Base-by-base conservation (phyloP, 2,329 filamentous ascomycete species). In the Clonostachys chloroleuca region DNA sequence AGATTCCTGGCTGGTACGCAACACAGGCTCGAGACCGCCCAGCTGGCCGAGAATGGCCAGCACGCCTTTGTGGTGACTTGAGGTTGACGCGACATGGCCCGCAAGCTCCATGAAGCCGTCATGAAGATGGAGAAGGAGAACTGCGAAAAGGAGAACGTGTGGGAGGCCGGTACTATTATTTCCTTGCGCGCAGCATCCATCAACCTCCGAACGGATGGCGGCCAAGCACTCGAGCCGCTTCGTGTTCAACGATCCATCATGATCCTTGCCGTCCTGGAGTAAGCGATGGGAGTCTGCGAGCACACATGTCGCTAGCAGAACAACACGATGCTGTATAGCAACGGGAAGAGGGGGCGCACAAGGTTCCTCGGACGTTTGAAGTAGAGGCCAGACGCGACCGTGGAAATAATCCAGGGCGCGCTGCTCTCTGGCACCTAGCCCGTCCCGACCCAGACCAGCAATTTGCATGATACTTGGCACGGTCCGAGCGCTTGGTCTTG, bases 121-220 rank as follows among this genome's bases (percentile, higher is more conserved):
- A 17, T 68, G 57, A 8, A 73, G 69, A 49, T 70, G 71, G 1
- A 73, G 62, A 1, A 73, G 52, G 2, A 73, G 57, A 20, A 73
- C 70, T 3, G 68, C 68, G 20, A 72, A 65, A 1, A 73, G 42
- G 0, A 65, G 45, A 0, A 52, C 58, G 5, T 17, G 61, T 0
- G 60, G 59, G 10, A 63, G 59, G 2, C 60, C 52, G 4, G 24
- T 30, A 30, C 24, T 30, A 10, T 30, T 30, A 6, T 30, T 30
- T 30, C 12, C 56, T 58, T 56, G 51, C 42, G 59, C 52, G 16
- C 63, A 66, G 20, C 60, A 65, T 1, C 54, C 57, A 24, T 61
- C 59, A 2, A 64, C 58, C 47, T 68, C 55, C 8, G 65, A 59
- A 2, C 62, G 55, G 6, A 66, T 49, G 2, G 57, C 63, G 6